Base-by-base conservation (phyloP, 2,329 filamentous ascomycete genomes). In the Reticulascus tulasneorum region DNA sequence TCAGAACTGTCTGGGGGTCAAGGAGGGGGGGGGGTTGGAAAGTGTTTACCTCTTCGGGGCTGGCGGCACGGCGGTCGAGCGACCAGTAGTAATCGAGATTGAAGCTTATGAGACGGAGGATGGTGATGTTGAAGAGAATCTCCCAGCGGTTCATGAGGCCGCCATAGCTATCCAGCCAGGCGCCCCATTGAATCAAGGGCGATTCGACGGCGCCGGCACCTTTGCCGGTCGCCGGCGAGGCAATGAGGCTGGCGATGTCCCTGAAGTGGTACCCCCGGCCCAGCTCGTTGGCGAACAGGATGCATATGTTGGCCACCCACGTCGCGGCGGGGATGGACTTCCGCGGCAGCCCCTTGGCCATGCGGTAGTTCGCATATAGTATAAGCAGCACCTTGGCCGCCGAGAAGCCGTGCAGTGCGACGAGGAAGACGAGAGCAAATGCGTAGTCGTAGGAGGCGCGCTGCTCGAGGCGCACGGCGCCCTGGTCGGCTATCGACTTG, bases 51-150 rank as follows among this genome's bases (percentile, higher is more conserved):
- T 97, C 91, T 26, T 95, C 60, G 8, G 84, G 73, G 51, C 79
- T 90, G 19, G 75, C 67, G 42, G 62, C 64, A 24, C 74, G 66
- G 40, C 77, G 72, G 46, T 85, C 79, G 4, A 85, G 60, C 51
- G 86, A 93, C 91, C 93, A 98, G 59, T 94, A 91, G 58, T 94
- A 90, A 62, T 98, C 93, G 55, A 98, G 63, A 59, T 97, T 97
- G 73, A 95, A 98, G 58, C 91, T 96, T 51, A 98, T 89, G 30
- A 97, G 71, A 6, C 93, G 82, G 37, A 98, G 67, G 18, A 97
- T 83, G 4, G 91, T 96, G 44, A 98, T 79, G 54, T 98, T 98
- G 73, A 98, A 98, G 6, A 96, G 73, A n/a, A 98, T 82, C 58
- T 97, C 88, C 93, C 93, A 98, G 40, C 91, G 77, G 0, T 83